These are phyloP conservation scores for Thuidium tamariscinum DNA, from an alignment of 225 moss, liverwort and hornwort species.

Conservation along the genomic window DNA sequence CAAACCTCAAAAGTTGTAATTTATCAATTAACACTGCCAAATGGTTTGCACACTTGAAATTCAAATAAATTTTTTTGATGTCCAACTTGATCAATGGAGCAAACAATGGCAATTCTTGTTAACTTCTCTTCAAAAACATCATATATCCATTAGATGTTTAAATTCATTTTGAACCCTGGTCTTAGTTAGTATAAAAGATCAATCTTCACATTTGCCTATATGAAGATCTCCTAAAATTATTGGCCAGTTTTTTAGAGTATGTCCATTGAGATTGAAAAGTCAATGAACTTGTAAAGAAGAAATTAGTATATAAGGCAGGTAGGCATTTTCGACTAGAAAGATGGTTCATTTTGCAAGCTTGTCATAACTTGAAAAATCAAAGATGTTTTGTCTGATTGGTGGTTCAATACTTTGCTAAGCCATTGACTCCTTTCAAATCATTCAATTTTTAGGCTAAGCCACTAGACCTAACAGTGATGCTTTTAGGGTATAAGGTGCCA, in stretches of 20 bases:
- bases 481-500: background rate
- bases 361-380: fast-evolving
- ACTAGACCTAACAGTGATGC: fast-evolving
- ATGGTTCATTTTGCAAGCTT: background rate
- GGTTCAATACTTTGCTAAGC: fast-evolving
- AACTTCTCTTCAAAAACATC: background rate
- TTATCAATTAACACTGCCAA: background rate
- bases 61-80: background rate
- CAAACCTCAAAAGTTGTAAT: background rate
- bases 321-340: fast-evolving
- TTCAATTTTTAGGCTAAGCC: fast-evolving
- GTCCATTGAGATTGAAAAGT: fast-evolving
- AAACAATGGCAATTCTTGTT: too few relatives aligned
- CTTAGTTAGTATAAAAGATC: fast-evolving
- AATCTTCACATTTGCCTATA: fast-evolving
- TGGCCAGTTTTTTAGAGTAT: background rate
- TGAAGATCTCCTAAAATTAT: fast-evolving
- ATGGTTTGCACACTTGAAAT: background rate
- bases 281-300: fast-evolving
- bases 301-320: background rate
- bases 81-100: fast-evolving
- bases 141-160: fast-evolving
- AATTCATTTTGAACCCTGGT: too few relatives aligned
- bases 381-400: fast-evolving
- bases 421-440: background rate